phyloP scores from a whole-genome alignment of 495 filamentous ascomycete species.

The Xylaria longipes region DNA sequence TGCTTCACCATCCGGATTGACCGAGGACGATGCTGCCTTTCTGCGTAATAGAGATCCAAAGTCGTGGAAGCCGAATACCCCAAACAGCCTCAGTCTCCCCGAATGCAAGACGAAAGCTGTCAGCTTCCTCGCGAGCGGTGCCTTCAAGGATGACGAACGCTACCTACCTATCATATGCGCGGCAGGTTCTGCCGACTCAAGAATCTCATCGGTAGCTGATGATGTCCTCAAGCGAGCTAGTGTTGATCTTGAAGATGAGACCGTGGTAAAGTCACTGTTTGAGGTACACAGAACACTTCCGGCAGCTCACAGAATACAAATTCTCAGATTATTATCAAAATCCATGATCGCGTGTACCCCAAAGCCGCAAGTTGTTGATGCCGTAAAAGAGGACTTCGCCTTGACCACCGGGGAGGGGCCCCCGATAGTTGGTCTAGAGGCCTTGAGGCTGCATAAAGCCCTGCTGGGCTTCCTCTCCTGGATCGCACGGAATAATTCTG shows the following conservation, averaged over 20 bases:
- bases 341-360: conserved; percentile 71
- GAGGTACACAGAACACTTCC: conserved; percentile 73
- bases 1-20: conserved; percentile 71
- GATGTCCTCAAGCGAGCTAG: conserved; percentile 80
- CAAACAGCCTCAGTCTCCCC: conserved; percentile 69
- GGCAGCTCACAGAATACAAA: conserved; percentile 73
- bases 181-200: conserved; percentile 79
- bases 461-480: conserved; percentile 91
- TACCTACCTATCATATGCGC: conserved; percentile 86
- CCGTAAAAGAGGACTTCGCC: conserved; percentile 69
- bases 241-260: conserved; percentile 73
- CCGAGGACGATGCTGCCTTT: conserved; percentile 73
- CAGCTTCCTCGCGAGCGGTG: conserved; percentile 79
- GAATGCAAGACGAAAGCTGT: conserved; percentile 71
- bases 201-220: conserved; percentile 79
- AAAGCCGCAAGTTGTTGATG: conserved; percentile 65
- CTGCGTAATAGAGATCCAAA: conserved; percentile 71
- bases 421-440: conserved; percentile 66
- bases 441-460: conserved; percentile 75
- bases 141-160: conserved; percentile 79
- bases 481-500: conserved; percentile 74
- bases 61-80: conserved; percentile 67
- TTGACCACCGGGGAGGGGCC: conserved; percentile 46
- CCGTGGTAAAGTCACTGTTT: conserved; percentile 68
- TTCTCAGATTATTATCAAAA: conserved; percentile 77